phyloP scores from a whole-genome alignment of 805 yeast genomes.

The Lachancea mirantina region DNA sequence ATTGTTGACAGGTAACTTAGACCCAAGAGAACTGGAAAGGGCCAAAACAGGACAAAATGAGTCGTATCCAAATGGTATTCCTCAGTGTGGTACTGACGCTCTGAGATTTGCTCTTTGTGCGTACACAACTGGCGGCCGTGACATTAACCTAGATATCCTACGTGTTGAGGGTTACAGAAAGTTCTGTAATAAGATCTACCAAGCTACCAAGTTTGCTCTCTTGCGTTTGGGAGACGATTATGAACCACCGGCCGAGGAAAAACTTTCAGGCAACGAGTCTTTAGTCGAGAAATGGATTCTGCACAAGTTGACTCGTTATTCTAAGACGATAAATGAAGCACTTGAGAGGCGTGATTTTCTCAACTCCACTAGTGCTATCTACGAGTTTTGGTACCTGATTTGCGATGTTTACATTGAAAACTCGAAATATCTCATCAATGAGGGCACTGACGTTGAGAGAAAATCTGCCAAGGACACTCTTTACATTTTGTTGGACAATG shows the following conservation, averaged over 20 bases:
- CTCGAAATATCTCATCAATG: constrained; percentile 85
- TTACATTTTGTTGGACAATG: constrained; percentile 87
- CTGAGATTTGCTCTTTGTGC: constrained; percentile 97
- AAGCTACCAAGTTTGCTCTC: constrained; percentile 94
- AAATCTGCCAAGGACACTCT: constrained; percentile 90
- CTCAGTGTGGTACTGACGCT: constrained; percentile 99
- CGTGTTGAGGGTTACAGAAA: constrained; percentile 99
- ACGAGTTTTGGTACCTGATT: constrained; percentile 91
- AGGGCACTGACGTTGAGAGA: constrained; percentile 80
- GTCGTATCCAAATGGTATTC: constrained; percentile 94
- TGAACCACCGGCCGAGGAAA: constrained; percentile 62
- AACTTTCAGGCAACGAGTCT: constrained; percentile 70
- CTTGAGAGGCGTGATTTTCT: constrained; percentile 84
- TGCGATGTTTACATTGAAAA: constrained; percentile 98
- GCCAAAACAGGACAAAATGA: constrained; percentile 83
- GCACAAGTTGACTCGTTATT: constrained; percentile 69
- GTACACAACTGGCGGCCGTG: constrained; percentile 97
- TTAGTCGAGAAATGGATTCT: constrained; percentile 96
- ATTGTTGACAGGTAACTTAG: constrained; percentile 75
- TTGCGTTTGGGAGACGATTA: constrained; percentile 88
- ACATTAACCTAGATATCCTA: constrained; percentile 88
- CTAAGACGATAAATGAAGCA: constrained; percentile 54
- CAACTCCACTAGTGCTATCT: constrained; percentile 77
- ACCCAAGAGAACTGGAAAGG: constrained; percentile 76
- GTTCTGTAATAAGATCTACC: constrained; percentile 98